These are phyloP conservation scores for Termitomyces sp. DNA, from an alignment of 1,284 basidiomycete species.

Conservation along the genomic window DNA sequence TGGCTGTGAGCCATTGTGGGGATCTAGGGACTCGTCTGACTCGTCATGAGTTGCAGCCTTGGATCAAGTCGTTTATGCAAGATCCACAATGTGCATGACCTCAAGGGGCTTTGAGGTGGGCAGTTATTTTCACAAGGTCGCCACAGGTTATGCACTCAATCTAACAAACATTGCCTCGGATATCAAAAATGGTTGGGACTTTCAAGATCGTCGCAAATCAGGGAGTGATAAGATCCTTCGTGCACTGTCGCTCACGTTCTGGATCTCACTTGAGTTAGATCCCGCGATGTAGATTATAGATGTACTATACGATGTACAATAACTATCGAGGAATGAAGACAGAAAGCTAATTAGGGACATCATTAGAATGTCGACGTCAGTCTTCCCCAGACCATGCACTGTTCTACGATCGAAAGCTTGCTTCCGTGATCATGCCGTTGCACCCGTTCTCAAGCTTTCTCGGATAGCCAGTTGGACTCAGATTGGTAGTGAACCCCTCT, in stretches of 20 bases:
- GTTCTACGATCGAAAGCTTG: neutral
- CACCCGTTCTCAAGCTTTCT: neutral
- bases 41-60: constrained; percentile 25
- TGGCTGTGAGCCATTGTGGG: constrained; percentile 33
- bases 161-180: constrained; percentile 5
- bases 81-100: constrained; percentile 25
- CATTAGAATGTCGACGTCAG: too few relatives aligned
- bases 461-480: neutral
- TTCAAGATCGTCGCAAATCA: too few relatives aligned
- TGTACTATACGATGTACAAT: too few relatives aligned
- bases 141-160: constrained; percentile 27
- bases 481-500: neutral
- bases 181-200: too few relatives aligned
- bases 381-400: too few relatives aligned
- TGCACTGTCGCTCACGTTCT: too few relatives aligned
- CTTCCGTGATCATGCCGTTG: neutral
- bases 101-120: constrained; percentile 25
- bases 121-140: constrained; percentile 17
- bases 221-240: too few relatives aligned
- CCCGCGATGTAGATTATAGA: too few relatives aligned
- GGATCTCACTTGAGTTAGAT: too few relatives aligned
- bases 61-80: constrained; percentile 23
- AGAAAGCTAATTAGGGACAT: too few relatives aligned
- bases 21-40: constrained; percentile 35
- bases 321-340: too few relatives aligned